Evolutionary conservation across 31 red algal genomes (phyloP).

Genomic region (Porphyra umbilicalis): DNA sequence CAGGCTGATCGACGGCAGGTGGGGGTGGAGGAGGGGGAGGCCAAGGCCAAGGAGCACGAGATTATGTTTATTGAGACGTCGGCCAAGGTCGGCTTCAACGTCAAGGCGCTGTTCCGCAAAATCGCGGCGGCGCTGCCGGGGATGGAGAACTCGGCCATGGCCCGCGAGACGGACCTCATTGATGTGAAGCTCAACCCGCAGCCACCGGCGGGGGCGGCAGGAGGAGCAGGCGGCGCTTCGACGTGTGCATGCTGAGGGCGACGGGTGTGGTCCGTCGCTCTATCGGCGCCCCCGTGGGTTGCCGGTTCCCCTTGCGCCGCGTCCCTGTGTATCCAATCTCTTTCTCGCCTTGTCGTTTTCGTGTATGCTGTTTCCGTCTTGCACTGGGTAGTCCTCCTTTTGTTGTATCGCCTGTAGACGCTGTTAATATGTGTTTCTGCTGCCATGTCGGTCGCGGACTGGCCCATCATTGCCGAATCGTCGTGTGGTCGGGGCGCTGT

Average conservation of each 20-base stretch:
- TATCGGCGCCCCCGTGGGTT: not conserved
- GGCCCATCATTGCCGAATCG: too few species aligned
- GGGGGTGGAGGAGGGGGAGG: constrained; percentile 93
- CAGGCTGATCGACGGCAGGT: constrained; percentile 89
- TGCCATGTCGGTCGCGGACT: too few species aligned
- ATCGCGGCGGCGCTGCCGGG: constrained; percentile 96
- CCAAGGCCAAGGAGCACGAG: constrained; percentile 97
- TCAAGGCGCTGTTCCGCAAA: constrained; percentile 98
- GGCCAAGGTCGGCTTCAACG: constrained; percentile 93
- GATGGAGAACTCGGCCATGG: constrained; percentile 75
- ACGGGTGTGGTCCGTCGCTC: not conserved
- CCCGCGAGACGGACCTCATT: constrained; percentile 84
- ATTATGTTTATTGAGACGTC: constrained; percentile 99
- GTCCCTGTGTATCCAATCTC: not conserved
- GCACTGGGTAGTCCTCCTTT: not conserved
- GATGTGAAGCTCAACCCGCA: constrained; percentile 87
- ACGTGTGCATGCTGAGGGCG: constrained; percentile 47
- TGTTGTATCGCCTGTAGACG: not conserved
- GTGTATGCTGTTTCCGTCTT: not conserved
- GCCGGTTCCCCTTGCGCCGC: not conserved
- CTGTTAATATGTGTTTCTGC: not conserved
- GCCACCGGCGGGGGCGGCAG: constrained; percentile 13
- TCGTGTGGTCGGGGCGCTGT: too few species aligned
- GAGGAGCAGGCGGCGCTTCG: constrained; percentile 19
- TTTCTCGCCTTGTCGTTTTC: not conserved